phyloP scores from a whole-genome alignment of 1,284 basidiomycete genomes.

The Sanghuangporus sanghuang region DNA sequence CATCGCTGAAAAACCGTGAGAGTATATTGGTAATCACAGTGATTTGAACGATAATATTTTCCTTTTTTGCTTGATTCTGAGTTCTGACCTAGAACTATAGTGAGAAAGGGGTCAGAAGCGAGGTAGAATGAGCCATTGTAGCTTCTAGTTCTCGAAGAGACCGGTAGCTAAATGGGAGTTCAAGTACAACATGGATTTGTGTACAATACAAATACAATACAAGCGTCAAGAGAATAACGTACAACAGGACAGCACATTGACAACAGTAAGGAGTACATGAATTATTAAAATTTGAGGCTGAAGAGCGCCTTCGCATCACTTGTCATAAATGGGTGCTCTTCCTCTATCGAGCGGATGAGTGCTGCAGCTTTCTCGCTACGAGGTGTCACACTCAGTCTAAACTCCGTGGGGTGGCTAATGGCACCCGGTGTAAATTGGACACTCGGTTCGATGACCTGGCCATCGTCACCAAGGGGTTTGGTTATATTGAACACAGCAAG shows the following conservation, averaged over 20 bases:
- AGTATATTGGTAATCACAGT: no score
- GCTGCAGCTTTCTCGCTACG: conserved; percentile 8
- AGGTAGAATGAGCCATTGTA: no score
- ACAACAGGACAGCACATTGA: background rate
- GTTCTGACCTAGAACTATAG: no score
- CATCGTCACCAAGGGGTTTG: conserved; percentile 7
- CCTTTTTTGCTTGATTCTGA: no score
- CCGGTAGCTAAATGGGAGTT: no score
- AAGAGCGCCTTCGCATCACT: background rate
- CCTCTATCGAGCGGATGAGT: conserved; percentile 14
- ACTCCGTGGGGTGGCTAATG: conserved; percentile 16
- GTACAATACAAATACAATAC: no score
- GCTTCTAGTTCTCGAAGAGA: no score
- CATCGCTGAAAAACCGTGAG: no score
- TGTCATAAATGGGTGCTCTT: conserved; percentile 11
- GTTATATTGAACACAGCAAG: conserved; percentile 21
- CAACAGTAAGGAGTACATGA: background rate
- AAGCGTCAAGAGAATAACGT: background rate
- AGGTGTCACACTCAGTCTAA: conserved; percentile 2
- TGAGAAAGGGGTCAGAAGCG: no score
- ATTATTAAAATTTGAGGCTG: background rate
- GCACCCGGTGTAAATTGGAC: conserved; percentile 18
- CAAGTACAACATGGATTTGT: no score
- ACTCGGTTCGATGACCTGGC: conserved; percentile 19
- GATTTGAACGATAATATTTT: no score